phyloP scores from a whole-genome alignment of 75 land plant genomes.

The Pinus tabuliformis region DNA sequence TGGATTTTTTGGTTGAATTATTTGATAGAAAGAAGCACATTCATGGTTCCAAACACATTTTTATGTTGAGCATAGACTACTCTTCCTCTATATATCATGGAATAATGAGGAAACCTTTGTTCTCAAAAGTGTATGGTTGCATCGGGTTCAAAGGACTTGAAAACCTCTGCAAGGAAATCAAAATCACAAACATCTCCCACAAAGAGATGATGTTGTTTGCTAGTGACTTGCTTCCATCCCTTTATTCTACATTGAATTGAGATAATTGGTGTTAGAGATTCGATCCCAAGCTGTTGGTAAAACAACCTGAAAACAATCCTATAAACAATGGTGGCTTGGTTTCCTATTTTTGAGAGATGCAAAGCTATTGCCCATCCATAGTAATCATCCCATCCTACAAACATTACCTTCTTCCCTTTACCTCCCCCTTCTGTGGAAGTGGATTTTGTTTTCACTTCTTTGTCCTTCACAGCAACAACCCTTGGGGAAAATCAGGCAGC shows the following conservation, averaged over 20 bases:
- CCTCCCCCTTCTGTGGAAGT: too few relatives aligned
- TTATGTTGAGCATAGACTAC: conserved; percentile 93
- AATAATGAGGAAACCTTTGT: conserved; percentile 96
- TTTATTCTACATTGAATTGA: conserved; percentile 79
- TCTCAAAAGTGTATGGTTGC: conserved; percentile 95
- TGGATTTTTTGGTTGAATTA: conserved; percentile 81
- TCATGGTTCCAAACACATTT: conserved; percentile 94
- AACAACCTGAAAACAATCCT: conserved; percentile 84
- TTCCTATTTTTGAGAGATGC: conserved; percentile 57
- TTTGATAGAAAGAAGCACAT: conserved; percentile 95
- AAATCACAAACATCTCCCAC: conserved; percentile 97
- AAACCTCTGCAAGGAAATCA: conserved; percentile 77
- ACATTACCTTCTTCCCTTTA: too few relatives aligned
- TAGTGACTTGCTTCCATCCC: conserved; percentile 76
- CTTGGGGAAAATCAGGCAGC: too few relatives aligned
- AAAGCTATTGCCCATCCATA: too few relatives aligned
- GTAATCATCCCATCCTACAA: too few relatives aligned
- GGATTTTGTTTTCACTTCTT: too few relatives aligned
- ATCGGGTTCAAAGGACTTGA: conserved; percentile 87
- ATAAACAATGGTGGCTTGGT: conserved; percentile 92
- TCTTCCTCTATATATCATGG: conserved; percentile 93
- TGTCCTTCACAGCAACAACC: too few relatives aligned
- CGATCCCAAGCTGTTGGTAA: conserved; percentile 91
- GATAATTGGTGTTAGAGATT: conserved; percentile 86
- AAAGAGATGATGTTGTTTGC: conserved; percentile 58